Conservation (phyloP, 331 rosid species). For the Saraca asoca region DNA sequence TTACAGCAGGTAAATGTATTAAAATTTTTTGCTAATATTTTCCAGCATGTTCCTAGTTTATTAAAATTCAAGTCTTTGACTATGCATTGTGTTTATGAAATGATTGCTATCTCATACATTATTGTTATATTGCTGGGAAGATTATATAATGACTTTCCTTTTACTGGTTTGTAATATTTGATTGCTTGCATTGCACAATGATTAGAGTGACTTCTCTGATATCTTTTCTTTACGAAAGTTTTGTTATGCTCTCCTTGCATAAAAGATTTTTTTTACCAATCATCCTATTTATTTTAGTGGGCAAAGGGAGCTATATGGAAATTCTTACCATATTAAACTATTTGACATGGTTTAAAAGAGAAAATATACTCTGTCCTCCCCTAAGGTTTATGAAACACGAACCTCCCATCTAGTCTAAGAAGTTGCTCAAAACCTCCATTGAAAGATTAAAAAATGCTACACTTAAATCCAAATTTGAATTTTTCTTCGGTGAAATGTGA, state of each 20-base stretch:
- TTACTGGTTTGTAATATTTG: neutral
- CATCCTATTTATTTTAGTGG: neutral
- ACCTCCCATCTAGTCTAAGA: too few relatives aligned
- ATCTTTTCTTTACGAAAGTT: too few relatives aligned
- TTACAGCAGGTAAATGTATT: slow-evolving; percentile 43
- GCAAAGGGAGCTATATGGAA: neutral
- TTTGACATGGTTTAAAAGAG: too few relatives aligned
- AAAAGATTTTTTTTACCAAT: too few relatives aligned
- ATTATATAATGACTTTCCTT: neutral
- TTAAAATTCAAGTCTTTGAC: neutral
- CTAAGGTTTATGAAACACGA: too few relatives aligned
- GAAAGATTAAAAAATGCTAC: too few relatives aligned
- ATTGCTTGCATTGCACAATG: neutral
- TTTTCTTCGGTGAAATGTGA: too few relatives aligned
- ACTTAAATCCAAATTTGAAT: too few relatives aligned
- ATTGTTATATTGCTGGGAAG: neutral
- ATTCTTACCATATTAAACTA: neutral
- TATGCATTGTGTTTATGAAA: slow-evolving; percentile 4
- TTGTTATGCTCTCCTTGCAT: too few relatives aligned
- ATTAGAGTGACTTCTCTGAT: neutral
- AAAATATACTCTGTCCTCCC: too few relatives aligned
- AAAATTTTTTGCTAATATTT: slow-evolving; percentile 4
- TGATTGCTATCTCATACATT: neutral
- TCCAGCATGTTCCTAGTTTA: neutral
- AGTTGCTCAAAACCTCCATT: too few relatives aligned